Conservation (phyloP, 2,329 filamentous ascomycete species). For the Aspergillus fischeri region DNA sequence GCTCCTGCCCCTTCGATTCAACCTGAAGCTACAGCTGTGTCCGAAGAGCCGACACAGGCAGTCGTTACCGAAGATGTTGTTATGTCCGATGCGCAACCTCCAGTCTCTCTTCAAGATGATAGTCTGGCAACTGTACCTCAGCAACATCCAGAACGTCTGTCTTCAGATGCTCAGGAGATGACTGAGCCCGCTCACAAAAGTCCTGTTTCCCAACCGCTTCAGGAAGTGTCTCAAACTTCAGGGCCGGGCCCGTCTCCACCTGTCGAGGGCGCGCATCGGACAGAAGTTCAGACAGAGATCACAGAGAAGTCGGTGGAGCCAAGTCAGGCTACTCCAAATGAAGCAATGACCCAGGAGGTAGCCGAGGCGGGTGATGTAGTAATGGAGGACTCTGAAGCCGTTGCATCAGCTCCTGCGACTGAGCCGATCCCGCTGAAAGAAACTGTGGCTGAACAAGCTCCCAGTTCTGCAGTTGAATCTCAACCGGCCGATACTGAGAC, state of each 20-base stretch:
- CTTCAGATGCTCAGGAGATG: not conserved
- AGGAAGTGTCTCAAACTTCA: not conserved
- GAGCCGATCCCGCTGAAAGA: slow-evolving; percentile 2
- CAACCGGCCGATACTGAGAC: not conserved
- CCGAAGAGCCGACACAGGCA: slow-evolving; percentile 1
- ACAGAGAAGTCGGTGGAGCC: slow-evolving; percentile 7
- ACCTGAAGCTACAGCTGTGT: not conserved
- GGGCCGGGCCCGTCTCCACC: not conserved
- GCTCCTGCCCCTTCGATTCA: not conserved
- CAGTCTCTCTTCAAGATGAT: slow-evolving; percentile 1
- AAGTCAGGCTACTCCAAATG: slow-evolving; percentile 7
- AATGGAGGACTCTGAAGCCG: slow-evolving; percentile 6
- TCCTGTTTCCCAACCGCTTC: not conserved
- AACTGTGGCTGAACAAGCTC: slow-evolving; percentile 11
- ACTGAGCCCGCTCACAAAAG: slow-evolving; percentile 1
- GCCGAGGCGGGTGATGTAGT: slow-evolving; percentile 1
- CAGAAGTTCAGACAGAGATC: slow-evolving; percentile 1
- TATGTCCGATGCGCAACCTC: slow-evolving; percentile 12
- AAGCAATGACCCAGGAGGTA: slow-evolving; percentile 1
- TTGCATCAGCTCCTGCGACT: not conserved
- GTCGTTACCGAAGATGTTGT: slow-evolving; percentile 12
- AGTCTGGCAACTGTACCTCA: slow-evolving; percentile 1
- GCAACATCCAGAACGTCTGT: slow-evolving; percentile 1
- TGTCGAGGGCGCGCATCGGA: not conserved
- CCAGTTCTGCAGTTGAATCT: not conserved